phyloP scores from a whole-genome alignment of 1,284 basidiomycete species.

The Fomes fomentarius region DNA sequence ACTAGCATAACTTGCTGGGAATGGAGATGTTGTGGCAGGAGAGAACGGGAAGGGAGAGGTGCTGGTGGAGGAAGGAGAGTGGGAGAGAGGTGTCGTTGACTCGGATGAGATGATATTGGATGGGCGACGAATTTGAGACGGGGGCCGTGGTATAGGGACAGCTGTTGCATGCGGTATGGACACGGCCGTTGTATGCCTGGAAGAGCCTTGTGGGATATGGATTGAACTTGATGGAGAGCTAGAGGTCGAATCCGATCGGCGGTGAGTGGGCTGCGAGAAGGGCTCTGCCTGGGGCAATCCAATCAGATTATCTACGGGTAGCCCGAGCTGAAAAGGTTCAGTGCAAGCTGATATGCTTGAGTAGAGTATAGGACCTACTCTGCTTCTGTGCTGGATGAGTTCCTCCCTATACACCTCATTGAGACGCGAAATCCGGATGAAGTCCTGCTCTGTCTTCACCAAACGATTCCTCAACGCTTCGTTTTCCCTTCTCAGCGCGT shows the following conservation, averaged over 20 bases:
- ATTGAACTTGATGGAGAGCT: slow-evolving; percentile 54
- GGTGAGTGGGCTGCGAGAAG: slow-evolving; percentile 69
- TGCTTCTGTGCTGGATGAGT: slow-evolving; percentile 70
- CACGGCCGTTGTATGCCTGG: slow-evolving; percentile 47
- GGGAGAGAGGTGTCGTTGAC: slow-evolving; percentile 62
- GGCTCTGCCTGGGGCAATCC: slow-evolving; percentile 66
- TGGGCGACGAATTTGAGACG: slow-evolving; percentile 62
- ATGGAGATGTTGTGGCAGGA: slow-evolving; percentile 55
- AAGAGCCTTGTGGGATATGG: slow-evolving; percentile 35
- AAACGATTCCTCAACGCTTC: slow-evolving; percentile 66
- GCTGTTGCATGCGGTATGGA: slow-evolving; percentile 62
- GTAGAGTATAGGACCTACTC: slow-evolving; percentile 51
- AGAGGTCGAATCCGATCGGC: slow-evolving; percentile 47
- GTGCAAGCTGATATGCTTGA: not conserved
- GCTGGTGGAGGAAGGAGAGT: slow-evolving; percentile 59
- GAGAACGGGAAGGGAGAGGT: slow-evolving; percentile 57
- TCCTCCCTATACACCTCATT: slow-evolving; percentile 85
- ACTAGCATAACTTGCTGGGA: slow-evolving; percentile 58
- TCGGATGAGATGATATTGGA: slow-evolving; percentile 41
- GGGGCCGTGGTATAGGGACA: slow-evolving; percentile 71
- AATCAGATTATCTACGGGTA: slow-evolving; percentile 75
- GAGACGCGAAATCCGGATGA: slow-evolving; percentile 67
- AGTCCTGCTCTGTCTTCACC: slow-evolving; percentile 74
- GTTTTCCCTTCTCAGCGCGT: slow-evolving; percentile 76
- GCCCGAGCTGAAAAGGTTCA: slow-evolving; percentile 53